Evolutionary conservation across 2,329 filamentous ascomycete species (phyloP), one percentile per base, ranked within the genome.

Genomic region (Beauveria caledonica): DNA sequence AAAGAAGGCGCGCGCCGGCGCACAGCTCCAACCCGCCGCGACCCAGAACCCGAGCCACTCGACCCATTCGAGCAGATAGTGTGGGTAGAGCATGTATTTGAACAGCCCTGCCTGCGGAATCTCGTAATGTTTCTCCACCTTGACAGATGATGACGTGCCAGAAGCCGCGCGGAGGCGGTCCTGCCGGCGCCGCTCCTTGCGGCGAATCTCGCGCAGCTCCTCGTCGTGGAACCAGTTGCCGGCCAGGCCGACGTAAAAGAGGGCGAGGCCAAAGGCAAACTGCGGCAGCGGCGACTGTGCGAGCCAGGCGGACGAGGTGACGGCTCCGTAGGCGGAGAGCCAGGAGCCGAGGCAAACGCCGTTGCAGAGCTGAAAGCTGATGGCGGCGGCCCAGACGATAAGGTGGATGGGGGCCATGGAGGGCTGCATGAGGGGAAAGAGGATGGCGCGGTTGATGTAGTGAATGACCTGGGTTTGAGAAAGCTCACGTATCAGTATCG

Each of bases 1-100:
- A 49, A 96, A 68, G 70, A 97, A 97, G 55, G 82, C 83, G 68
- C 92, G 79, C 25, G 91, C 93, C 0, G 94, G 93, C 52, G 84
- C 76, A 69, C 87, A 90, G 5, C 76, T 74, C 75, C 78, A 82
- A 1, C 86, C 86, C 60, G 86, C 82, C 66, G 89, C 82, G 72
- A 96, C 82, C 78, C 87, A 92, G 72, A 92, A 99, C 0, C 94
- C 94, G 3, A 82, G 73, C 94, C 94, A 99, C 79, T 99, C 94
- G 58, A 96, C 72, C 94, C 94, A 99, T 76, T 99, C 94, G 70
- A 87, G 89, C n/a, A 96, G 79, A 73, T 97, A 99, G 72, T 99
- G 94, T 65, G 94, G 92, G 73, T 88, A 96, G 62, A 97, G 80
- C 70, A 96, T 83, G 68, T 86, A 87, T 65, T 82, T 80, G 75